Conservation (phyloP, 768 basidiomycete species). For the Lactarius hatsudake region DNA sequence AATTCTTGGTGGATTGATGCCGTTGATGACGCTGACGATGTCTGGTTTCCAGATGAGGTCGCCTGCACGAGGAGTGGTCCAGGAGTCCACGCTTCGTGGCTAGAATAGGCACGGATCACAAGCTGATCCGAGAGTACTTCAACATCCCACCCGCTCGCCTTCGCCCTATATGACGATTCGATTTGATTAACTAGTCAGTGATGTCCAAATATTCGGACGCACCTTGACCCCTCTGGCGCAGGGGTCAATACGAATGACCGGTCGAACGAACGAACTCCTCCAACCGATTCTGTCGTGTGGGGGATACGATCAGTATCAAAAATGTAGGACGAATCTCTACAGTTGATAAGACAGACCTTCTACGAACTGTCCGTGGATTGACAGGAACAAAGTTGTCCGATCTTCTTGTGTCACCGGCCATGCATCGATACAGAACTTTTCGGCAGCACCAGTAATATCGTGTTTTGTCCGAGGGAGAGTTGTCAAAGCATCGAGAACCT, state of each 20-base stretch:
- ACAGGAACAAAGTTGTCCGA: slow-evolving; percentile 55
- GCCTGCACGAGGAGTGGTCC: slow-evolving; percentile 75
- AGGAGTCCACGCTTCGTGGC: slow-evolving; percentile 72
- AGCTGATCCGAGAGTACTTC: slow-evolving; percentile 86
- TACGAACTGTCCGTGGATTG: slow-evolving; percentile 85
- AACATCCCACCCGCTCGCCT: slow-evolving; percentile 83
- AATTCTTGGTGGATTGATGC: slow-evolving; percentile 50
- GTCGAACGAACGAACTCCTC: slow-evolving; percentile 89
- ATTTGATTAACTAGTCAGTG: slow-evolving; percentile 19
- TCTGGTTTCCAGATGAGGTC: slow-evolving; percentile 31
- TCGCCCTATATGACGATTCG: slow-evolving; percentile 51
- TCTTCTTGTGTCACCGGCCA: slow-evolving; percentile 71
- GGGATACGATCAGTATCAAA: neutral
- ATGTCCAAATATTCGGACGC: slow-evolving; percentile 36
- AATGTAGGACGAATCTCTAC: neutral
- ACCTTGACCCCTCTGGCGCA: slow-evolving; percentile 81
- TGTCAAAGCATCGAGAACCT: slow-evolving; percentile 56
- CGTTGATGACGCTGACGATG: slow-evolving; percentile 30
- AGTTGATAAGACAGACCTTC: slow-evolving; percentile 60
- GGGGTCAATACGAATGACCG: slow-evolving; percentile 85
- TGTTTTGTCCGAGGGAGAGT: slow-evolving; percentile 78
- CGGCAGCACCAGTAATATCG: slow-evolving; percentile 71
- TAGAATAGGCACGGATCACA: slow-evolving; percentile 80
- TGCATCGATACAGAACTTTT: slow-evolving; percentile 85
- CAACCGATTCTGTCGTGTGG: slow-evolving; percentile 51